Conservation (phyloP, 164 flowering plant species). For the Euptelea pleiosperma region DNA sequence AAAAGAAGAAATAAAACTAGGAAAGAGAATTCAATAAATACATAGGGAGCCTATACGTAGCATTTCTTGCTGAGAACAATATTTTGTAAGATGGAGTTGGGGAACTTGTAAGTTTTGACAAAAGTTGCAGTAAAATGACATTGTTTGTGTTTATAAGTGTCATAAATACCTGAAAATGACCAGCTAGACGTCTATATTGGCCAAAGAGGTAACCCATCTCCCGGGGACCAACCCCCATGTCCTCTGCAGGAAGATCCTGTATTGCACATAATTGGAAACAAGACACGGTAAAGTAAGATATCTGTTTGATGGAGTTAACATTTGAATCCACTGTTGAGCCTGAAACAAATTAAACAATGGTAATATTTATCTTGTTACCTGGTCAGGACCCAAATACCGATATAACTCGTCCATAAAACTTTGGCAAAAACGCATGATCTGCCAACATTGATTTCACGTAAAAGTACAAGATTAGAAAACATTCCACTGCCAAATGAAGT, state of each 20-base stretch:
- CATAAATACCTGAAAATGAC: constrained; percentile 79
- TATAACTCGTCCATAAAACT: constrained; percentile 94
- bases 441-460: constrained; percentile 19
- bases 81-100: not conserved
- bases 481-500: constrained; percentile 6
- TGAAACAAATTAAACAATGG: constrained; percentile 3
- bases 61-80: not conserved
- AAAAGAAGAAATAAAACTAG: not conserved
- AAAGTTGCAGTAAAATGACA: not conserved
- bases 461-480: not conserved
- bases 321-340: not conserved
- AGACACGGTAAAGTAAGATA: constrained; percentile 4
- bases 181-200: constrained; percentile 86
- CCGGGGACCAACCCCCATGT: constrained; percentile 96
- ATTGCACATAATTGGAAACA: constrained; percentile 8
- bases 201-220: constrained; percentile 99
- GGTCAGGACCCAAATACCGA: constrained; percentile 85
- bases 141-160: not conserved
- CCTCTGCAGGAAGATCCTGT: constrained; percentile 98
- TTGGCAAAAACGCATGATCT: constrained; percentile 98
- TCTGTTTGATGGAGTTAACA: not conserved
- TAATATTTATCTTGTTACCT: constrained; percentile 41
- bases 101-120: not conserved
- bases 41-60: not conserved
- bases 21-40: too few species aligned